Evolutionary conservation across 2,329 filamentous ascomycete genomes (phyloP), one percentile per base, ranked within the genome.

Genomic region (Fusarium buharicum): DNA sequence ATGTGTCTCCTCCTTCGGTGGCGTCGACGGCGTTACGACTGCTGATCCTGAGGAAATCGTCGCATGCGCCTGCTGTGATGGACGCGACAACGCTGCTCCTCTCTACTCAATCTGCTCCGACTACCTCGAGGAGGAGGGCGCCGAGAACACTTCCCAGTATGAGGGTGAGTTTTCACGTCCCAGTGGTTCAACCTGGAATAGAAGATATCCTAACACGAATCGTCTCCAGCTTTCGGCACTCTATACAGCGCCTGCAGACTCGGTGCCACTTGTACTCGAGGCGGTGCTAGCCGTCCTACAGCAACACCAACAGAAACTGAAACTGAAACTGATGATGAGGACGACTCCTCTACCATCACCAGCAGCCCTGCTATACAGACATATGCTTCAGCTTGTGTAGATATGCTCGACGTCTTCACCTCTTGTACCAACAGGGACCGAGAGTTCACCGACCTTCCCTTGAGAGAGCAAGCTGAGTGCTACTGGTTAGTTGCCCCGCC

Each of bases 11-110:
- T 20, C 60, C 16, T 38, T 54, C 3, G 73, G 73, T 31, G 73
- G 72, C 38, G 4, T 46, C 6, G 45, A 62, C 7, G 71, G 55
- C 31, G 44, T 72, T 22, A 34, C 47, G 16, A 71, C 66, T 14
- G 72, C 70, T 16, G 63, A 67, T 40, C 51, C 67, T 7, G 16
- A 51, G 4, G 67, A 44, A 4, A 46, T 75, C 11, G 16, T 71
- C 16, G 50, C 48, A 13, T 75, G 73, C 55, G 73, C 68, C 9
- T 75, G 73, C 55, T 75, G 73, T 36, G 41, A 56, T 34, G 56
- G 58, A 14, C 18, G 50, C 6, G 59, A 49, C 2, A 49, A 61
- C 44, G 50, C 73, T n/a, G 67, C 71, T 47, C 51, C 58, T 10
- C 50, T 65, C 20, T 75, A 70, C 59, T 71, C 69, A 4, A 64